Evolutionary conservation across 2,329 filamentous ascomycete species (phyloP).

Genomic region (Fusarium siculi): DNA sequence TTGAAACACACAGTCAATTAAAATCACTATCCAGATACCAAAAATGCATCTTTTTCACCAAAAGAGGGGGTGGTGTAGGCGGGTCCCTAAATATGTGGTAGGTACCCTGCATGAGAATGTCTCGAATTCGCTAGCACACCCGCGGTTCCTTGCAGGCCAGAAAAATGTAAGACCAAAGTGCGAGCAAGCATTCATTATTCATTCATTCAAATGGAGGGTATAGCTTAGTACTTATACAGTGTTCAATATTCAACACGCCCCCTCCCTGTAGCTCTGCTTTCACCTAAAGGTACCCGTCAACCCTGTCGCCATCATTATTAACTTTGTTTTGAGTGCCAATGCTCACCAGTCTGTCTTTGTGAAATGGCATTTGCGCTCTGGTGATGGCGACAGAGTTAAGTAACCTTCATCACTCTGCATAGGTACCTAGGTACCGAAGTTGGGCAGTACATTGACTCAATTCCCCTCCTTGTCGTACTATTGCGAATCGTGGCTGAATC

Average conservation of each 20-base stretch:
- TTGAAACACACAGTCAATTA: not conserved
- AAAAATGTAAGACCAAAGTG: constrained; percentile 9
- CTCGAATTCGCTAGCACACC: constrained; percentile 11
- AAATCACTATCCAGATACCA: not conserved
- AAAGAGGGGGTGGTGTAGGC: not conserved
- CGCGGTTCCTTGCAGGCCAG: constrained; percentile 17
- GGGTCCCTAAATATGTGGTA: not conserved
- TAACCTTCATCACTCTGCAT: not conserved
- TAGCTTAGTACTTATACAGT: not conserved
- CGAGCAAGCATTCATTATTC: not conserved
- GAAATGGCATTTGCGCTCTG: not conserved
- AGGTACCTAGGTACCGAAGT: not conserved
- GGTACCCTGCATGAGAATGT: constrained; percentile 20
- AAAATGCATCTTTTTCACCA: not conserved
- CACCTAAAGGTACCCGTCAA: not conserved
- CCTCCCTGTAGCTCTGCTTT: not conserved
- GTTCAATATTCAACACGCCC: constrained; percentile 2
- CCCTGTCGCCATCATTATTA: not conserved
- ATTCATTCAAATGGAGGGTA: not conserved
- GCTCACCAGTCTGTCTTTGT: not conserved
- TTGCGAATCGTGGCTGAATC: not conserved
- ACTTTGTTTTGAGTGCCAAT: not conserved
- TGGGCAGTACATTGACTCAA: not conserved
- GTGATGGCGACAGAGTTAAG: not conserved
- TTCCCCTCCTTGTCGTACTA: not conserved